phyloP scores from a whole-genome alignment of 257 asterid species.

The Jaltomata sinuosa region DNA sequence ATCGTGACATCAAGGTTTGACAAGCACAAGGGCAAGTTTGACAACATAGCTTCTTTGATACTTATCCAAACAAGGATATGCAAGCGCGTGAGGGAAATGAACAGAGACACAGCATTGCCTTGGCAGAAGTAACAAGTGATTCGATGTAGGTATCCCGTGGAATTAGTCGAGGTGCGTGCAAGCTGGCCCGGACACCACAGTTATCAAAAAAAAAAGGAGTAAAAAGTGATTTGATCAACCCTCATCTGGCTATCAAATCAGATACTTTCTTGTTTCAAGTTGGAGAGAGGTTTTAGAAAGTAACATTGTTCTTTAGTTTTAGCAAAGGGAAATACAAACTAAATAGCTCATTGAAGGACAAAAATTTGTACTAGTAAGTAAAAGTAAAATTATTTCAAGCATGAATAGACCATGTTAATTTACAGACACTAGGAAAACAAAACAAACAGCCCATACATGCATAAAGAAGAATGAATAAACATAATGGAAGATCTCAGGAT shows the following conservation, averaged over 20 bases:
- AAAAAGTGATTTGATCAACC: not conserved
- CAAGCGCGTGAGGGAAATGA: not conserved
- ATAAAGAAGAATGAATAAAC: not conserved
- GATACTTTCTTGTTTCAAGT: not conserved
- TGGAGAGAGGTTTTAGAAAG: not conserved
- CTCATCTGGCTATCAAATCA: not conserved
- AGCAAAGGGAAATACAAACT: not conserved
- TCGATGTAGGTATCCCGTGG: too few species aligned
- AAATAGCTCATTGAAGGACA: not conserved
- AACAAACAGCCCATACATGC: not conserved
- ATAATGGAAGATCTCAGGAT: constrained; percentile 1
- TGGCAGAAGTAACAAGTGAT: not conserved
- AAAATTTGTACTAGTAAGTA: not conserved
- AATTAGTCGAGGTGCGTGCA: too few species aligned
- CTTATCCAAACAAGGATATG: not conserved
- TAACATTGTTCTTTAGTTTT: not conserved
- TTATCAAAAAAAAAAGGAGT: too few species aligned
- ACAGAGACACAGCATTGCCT: not conserved
- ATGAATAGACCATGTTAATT: not conserved
- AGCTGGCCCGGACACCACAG: too few species aligned
- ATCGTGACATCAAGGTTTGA: not conserved
- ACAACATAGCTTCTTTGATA: not conserved
- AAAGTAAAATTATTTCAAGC: not conserved
- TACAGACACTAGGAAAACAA: not conserved
- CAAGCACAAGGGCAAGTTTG: not conserved